Base-by-base conservation (phyloP, 805 yeast genomes). In the Nakazawaea molendinolei region DNA sequence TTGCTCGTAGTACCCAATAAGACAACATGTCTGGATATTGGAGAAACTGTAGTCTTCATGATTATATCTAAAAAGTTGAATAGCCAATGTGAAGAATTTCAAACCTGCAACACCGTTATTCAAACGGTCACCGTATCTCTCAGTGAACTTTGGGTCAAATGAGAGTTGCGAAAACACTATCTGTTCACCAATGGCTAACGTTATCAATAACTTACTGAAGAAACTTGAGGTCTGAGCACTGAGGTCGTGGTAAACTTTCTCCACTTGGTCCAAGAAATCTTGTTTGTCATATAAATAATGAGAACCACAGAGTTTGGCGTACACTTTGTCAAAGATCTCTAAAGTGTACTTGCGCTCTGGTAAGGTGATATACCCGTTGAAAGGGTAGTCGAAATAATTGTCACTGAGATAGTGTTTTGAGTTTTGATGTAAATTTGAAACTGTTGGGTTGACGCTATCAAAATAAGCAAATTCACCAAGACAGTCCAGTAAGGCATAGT, bases 1-100 rank as follows among this genome's bases (percentile, higher is more conserved):
- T 38, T 59, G 67, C 24, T 53, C 52, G 34, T 50, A 62, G 38
- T 55, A 56, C 4, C 58, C 65, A 20, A 60, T 45, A 27, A 61
- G 40, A 16, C 60, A 41, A 25, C 57, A 51, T 1, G 60, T 55
- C 43, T 62, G 65, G 23, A 61, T 51, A 31, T 45, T 38, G 9
- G 51, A 45, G n/a, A 53, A 35, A 13, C 48, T 46, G 14, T 64
- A 65, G 35, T 52, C 52, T 42, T 61, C 67, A 30, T 49, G 46
- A 32, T 45, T 43, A 31, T 33, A 38, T 15, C 51, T 43, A 30
- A 52, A 54, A 18, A 52, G 31, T 29, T 45, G 47, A 20, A 52
- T 49, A 3, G 54, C 52, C 8, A 41, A 46, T 9, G 47, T 50
- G 36, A 56, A 56, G 30, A 47, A 50, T 40, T 50, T 51, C 40